These are phyloP conservation scores for Trichoderma citrinoviride DNA, from an alignment of 2,329 filamentous ascomycete genomes.

Conservation along the genomic window DNA sequence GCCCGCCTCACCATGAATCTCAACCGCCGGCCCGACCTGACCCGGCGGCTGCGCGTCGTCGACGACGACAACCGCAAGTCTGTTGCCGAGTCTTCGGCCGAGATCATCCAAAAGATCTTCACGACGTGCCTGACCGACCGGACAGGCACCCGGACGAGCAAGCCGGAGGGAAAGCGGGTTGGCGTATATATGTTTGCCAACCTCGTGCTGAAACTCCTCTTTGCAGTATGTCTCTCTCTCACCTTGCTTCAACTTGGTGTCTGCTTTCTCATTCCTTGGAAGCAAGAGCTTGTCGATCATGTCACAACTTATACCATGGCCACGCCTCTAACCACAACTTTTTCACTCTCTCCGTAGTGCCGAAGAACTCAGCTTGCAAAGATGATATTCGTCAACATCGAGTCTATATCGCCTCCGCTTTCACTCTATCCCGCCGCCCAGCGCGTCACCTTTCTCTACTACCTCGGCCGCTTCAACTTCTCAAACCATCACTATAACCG, in stretches of 20 bases:
- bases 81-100: conserved; percentile 81
- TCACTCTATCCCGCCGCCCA: conserved; percentile 80
- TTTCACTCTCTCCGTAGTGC: conserved; percentile 54
- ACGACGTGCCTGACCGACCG: conserved; percentile 85
- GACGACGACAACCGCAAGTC: conserved; percentile 71
- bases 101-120: conserved; percentile 87
- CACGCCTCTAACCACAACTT: neutral
- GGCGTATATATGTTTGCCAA: conserved; percentile 93
- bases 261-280: too few species aligned
- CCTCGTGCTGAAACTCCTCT: conserved; percentile 81
- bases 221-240: conserved; percentile 57
- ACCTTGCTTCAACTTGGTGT: neutral
- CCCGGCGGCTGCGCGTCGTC: conserved; percentile 59
- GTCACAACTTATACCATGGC: neutral
- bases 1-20: conserved; percentile 81
- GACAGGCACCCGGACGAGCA: conserved; percentile 61
- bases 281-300: too few species aligned
- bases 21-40: conserved; percentile 75
- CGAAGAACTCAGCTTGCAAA: conserved; percentile 79
- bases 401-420: conserved; percentile 76
- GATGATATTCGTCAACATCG: conserved; percentile 87
- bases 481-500: conserved; percentile 79
- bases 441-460: conserved; percentile 90
- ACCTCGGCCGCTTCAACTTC: conserved; percentile 87
- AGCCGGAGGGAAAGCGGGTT: conserved; percentile 77